phyloP scores from a whole-genome alignment of 306 rosid genomes.

The Cicer bijugum region DNA sequence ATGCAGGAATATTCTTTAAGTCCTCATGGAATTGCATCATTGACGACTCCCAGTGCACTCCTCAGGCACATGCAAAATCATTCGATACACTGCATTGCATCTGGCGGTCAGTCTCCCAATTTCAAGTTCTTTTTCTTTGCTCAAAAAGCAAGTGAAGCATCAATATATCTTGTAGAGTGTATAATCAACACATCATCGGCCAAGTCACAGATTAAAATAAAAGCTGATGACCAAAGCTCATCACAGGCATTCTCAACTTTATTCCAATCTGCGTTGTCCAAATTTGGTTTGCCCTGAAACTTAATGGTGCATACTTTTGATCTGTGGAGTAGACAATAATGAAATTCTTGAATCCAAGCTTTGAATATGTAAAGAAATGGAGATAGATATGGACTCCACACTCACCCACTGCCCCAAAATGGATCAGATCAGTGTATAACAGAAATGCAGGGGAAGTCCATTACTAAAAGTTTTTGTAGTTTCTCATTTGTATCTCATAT shows the following conservation, averaged over 20 bases:
- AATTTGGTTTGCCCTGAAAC: slow-evolving; percentile 67
- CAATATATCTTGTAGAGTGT: slow-evolving; percentile 88
- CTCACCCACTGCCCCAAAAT: not conserved
- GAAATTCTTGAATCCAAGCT: slow-evolving; percentile 42
- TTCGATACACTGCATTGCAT: slow-evolving; percentile 88
- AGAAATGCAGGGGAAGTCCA: slow-evolving; percentile 39
- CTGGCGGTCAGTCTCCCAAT: slow-evolving; percentile 92
- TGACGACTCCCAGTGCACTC: slow-evolving; percentile 70
- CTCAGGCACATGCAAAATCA: slow-evolving; percentile 88
- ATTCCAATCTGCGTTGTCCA: slow-evolving; percentile 89
- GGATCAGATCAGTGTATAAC: slow-evolving; percentile 34
- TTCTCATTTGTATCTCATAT: slow-evolving; percentile 32
- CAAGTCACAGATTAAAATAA: slow-evolving; percentile 83
- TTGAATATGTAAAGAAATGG: slow-evolving; percentile 41
- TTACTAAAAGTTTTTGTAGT: slow-evolving; percentile 48
- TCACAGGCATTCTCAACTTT: slow-evolving; percentile 71
- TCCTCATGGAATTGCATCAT: slow-evolving; percentile 71
- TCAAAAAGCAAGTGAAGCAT: slow-evolving; percentile 80
- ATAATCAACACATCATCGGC: slow-evolving; percentile 83
- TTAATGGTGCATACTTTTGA: slow-evolving; percentile 38
- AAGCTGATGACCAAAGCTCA: slow-evolving; percentile 84
- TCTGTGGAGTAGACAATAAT: slow-evolving; percentile 24
- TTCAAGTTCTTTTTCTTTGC: slow-evolving; percentile 96
- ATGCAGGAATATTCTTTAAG: slow-evolving; percentile 74
- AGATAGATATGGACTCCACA: slow-evolving; percentile 22